phyloP scores from a whole-genome alignment of 768 basidiomycete species.

The Tremella yokohamensis region DNA sequence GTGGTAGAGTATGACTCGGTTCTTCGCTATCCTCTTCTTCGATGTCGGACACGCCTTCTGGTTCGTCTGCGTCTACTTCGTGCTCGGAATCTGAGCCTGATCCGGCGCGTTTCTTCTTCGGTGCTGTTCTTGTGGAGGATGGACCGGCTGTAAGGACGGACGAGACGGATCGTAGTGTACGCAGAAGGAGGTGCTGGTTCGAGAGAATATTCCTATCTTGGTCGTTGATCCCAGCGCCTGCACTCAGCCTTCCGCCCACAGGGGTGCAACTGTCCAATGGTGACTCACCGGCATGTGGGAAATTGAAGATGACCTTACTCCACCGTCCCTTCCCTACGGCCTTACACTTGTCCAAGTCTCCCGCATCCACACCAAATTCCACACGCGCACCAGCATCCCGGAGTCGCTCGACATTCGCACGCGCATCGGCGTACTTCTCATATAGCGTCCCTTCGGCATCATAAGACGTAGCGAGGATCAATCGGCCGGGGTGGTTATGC shows the following conservation, averaged over 20 bases:
- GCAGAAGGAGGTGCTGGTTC: conserved; percentile 78
- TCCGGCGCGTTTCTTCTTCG: neutral
- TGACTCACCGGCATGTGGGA: conserved; percentile 82
- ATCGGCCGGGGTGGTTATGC: conserved; percentile 58
- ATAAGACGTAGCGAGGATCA: conserved; percentile 78
- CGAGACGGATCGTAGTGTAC: conserved; percentile 72
- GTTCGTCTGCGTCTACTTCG: too few species aligned
- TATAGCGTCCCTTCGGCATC: conserved; percentile 73
- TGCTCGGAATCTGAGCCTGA: neutral
- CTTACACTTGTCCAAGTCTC: conserved; percentile 54
- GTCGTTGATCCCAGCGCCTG: conserved; percentile 72
- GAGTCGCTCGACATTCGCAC: conserved; percentile 60
- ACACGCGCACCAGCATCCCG: conserved; percentile 64
- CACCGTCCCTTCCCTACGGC: conserved; percentile 56
- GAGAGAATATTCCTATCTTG: conserved; percentile 87
- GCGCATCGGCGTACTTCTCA: conserved; percentile 71
- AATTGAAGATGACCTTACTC: conserved; percentile 86
- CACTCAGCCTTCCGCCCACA: neutral
- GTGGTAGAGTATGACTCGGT: conserved; percentile 12
- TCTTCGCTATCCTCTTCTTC: conserved; percentile 34
- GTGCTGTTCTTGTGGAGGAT: conserved; percentile 42
- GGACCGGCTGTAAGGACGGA: conserved; percentile 60
- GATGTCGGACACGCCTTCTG: neutral
- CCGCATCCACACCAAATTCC: conserved; percentile 81
- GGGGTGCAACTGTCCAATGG: neutral